phyloP scores from a whole-genome alignment of 495 filamentous ascomycete species.

The Penicillium manginii region DNA sequence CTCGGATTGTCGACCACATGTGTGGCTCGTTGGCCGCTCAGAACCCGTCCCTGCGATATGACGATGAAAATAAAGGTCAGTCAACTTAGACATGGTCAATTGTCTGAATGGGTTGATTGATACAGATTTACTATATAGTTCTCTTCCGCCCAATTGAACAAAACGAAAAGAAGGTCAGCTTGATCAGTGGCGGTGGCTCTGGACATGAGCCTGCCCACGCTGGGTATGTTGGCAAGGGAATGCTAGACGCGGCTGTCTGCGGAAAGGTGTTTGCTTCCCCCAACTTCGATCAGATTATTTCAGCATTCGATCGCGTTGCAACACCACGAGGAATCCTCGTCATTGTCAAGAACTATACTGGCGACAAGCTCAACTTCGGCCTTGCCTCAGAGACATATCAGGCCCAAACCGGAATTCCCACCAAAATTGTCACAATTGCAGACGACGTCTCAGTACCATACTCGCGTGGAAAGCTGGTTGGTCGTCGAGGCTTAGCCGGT shows the following conservation, averaged over 20 bases:
- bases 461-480: slow-evolving; percentile 12
- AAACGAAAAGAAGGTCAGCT: slow-evolving; percentile 13
- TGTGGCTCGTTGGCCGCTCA: slow-evolving; percentile 11
- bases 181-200: slow-evolving; percentile 22
- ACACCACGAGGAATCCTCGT: slow-evolving; percentile 14
- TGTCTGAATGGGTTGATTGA: background rate
- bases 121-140: background rate
- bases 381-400: slow-evolving; percentile 19
- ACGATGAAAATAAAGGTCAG: slow-evolving; percentile 10
- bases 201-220: slow-evolving; percentile 21
- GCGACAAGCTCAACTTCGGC: slow-evolving; percentile 21
- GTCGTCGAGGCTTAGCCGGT: slow-evolving; percentile 13
- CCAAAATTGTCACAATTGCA: slow-evolving; percentile 10
- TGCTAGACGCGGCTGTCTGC: slow-evolving; percentile 20
- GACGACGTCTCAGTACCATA: slow-evolving; percentile 20
- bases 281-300: slow-evolving; percentile 18
- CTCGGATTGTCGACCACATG: slow-evolving; percentile 13
- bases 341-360: slow-evolving; percentile 21
- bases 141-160: slow-evolving; percentile 8
- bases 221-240: slow-evolving; percentile 20
- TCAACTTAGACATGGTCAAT: background rate
- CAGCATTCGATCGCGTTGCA: slow-evolving; percentile 11
- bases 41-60: slow-evolving; percentile 12
- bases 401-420: slow-evolving; percentile 7
- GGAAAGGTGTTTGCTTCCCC: slow-evolving; percentile 20